Percentiles rank a stretch among this genome's conserved stretches.
These are phyloP conservation scores for Metarhizium sp. DNA, from an alignment of 2,329 filamentous ascomycete species.

Conservation along the genomic window DNA sequence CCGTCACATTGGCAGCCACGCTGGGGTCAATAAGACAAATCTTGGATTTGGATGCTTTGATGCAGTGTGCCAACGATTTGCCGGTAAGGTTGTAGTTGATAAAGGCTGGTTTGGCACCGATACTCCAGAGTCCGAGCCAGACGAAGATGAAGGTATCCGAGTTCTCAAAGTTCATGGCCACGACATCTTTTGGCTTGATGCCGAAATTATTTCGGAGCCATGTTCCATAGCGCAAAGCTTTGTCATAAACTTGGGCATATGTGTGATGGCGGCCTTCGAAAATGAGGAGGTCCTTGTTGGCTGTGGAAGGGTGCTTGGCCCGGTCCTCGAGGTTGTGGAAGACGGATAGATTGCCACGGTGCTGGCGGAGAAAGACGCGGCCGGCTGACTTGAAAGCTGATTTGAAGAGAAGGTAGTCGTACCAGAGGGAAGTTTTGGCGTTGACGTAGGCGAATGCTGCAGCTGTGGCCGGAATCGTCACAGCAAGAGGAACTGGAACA, in stretches of 20 bases:
- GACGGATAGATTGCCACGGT: constrained; percentile 52
- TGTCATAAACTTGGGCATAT: constrained; percentile 67
- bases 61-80: constrained; percentile 63
- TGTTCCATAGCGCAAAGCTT: constrained; percentile 59
- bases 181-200: constrained; percentile 62
- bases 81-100: constrained; percentile 80
- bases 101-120: constrained; percentile 75
- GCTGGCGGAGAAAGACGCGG: constrained; percentile 36
- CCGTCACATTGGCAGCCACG: constrained; percentile 44
- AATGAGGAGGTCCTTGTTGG: constrained; percentile 51
- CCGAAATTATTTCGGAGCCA: constrained; percentile 60
- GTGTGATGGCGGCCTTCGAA: constrained; percentile 63
- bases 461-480: constrained; percentile 51
- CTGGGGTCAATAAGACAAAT: constrained; percentile 61
- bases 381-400: constrained; percentile 38
- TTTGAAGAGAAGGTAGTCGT: constrained; percentile 55
- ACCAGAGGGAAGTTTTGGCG: constrained; percentile 55
- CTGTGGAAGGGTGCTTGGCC: constrained; percentile 42
- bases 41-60: constrained; percentile 56
- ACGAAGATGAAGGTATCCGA: constrained; percentile 69
- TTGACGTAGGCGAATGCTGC: constrained; percentile 71
- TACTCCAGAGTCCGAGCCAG: constrained; percentile 69
- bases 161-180: constrained; percentile 76
- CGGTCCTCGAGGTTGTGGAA: constrained; percentile 68
- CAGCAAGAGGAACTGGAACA: constrained; percentile 37